Conservation (phyloP, 352 stramenopile species). For the Peronosclerospora sorghi region DNA sequence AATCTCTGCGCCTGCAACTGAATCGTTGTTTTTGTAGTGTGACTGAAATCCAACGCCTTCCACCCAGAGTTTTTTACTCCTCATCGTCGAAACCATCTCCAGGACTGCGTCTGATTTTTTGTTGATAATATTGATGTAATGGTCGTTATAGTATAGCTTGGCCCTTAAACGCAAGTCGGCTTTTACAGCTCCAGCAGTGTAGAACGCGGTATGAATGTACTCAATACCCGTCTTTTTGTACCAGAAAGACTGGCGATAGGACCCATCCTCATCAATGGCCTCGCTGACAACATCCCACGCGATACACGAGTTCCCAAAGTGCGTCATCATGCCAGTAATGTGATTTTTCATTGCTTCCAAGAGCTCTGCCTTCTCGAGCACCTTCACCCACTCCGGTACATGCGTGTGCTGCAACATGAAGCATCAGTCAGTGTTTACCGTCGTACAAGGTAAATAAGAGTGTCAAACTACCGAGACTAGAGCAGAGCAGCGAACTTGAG, state of each 20-base stretch:
- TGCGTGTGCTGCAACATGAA: conserved; percentile 17
- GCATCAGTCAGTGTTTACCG: neutral
- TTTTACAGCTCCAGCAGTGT: conserved; percentile 23
- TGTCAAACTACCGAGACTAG: conserved; percentile 20
- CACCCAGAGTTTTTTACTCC: conserved; percentile 12
- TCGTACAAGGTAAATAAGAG: neutral
- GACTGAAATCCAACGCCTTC: conserved; percentile 23
- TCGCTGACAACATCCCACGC: conserved; percentile 21
- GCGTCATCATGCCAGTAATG: conserved; percentile 24
- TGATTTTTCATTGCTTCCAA: conserved; percentile 20
- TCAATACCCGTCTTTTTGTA: conserved; percentile 26
- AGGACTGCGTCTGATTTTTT: conserved; percentile 22
- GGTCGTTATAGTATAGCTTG: conserved; percentile 19
- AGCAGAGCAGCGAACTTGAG: conserved; percentile 17
- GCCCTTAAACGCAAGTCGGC: conserved; percentile 9
- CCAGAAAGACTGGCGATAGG: conserved; percentile 25
- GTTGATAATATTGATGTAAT: conserved; percentile 20
- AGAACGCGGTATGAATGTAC: conserved; percentile 20
- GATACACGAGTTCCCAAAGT: conserved; percentile 21
- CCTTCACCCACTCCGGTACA: conserved; percentile 23
- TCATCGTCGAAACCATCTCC: conserved; percentile 11
- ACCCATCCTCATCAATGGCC: conserved; percentile 16
- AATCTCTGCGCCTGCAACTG: conserved; percentile 10
- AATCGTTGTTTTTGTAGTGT: conserved; percentile 17
- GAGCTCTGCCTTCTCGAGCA: conserved; percentile 18